Base-by-base conservation (phyloP, 1,139 yeast species). In the Blastobotrys capitulatus region DNA sequence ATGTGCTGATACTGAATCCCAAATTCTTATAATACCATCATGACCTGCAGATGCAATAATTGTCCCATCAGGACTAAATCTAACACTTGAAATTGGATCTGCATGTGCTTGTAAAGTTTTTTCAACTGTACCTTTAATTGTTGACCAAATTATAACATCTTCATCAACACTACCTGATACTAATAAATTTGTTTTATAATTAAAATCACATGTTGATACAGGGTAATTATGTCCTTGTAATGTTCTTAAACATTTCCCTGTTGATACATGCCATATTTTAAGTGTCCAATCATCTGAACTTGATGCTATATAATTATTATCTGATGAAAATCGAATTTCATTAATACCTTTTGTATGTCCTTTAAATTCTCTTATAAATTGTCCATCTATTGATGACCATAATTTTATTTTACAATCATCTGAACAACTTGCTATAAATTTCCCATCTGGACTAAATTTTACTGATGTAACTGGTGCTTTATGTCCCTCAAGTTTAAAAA, bases 101-200 rank as follows among this genome's bases (percentile, higher is more conserved):
- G 95, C 80, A 65, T 92, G 98, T 0, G 98, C 97, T 16, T 96
- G 87, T 50, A 92, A 71, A 0, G 95, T 87, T 60, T 86, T 82
- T 58, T 89, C 69, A 46, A 86, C 78, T 44, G 76, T 75, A 0
- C 95, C 94, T 25, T 82, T 75, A 35, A 78, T 71, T 6, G 85
- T 78, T 66, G 90, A 97, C 98, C 98, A 92, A 2, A 90, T 76
- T 44, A 89, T 78, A 20, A 92, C 83, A 43, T 90, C 89, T 61
- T 92, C 98, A 66, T 92, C 98, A 39, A 94, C 82, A 1, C 95
- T 80, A 0, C 96, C 96, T 43, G 90, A 79, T 25, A 87, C 81
- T 25, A 92, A 66, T 22, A 92, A 67, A 57, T 88, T 87, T 0
- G 97, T 96, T 62, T 83, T 83, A 42, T 73, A 67, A 53, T 82